Percentiles rank a stretch among this genome's conserved stretches.
These are phyloP conservation scores for Chaetomium sp. DNA, from an alignment of 2,329 filamentous ascomycete species.

Conservation along the genomic window DNA sequence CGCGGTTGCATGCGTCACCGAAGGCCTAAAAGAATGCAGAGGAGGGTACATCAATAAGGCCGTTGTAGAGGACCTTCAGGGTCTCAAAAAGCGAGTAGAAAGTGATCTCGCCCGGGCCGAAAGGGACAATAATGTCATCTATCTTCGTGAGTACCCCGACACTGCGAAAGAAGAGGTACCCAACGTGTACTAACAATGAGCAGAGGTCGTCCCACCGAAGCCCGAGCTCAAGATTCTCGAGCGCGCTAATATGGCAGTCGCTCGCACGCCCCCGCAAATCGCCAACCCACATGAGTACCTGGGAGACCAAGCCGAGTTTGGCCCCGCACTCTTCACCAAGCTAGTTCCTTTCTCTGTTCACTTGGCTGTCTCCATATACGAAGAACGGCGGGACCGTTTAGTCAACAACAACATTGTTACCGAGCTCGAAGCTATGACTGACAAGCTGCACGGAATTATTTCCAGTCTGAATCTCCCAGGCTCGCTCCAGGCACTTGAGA, in stretches of 20 bases:
- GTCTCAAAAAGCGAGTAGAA: conserved; percentile 71
- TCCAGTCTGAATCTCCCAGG: conserved; percentile 83
- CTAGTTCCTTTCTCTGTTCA: conserved; percentile 95
- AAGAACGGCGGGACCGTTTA: conserved; percentile 81
- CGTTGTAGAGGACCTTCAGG: conserved; percentile 75
- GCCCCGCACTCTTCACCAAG: conserved; percentile 78
- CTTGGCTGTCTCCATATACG: conserved; percentile 90
- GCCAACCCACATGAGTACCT: conserved; percentile 73
- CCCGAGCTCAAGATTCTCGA: conserved; percentile 80
- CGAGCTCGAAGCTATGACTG: conserved; percentile 74
- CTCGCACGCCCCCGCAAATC: conserved; percentile 74
- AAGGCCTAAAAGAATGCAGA: conserved; percentile 76
- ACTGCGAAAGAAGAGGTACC: not conserved
- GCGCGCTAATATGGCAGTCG: conserved; percentile 78
- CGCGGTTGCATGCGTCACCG: conserved; percentile 72
- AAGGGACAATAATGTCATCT: conserved; percentile 95
- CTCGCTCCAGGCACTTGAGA: conserved; percentile 88
- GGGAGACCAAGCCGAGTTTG: conserved; percentile 73
- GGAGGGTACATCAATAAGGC: conserved; percentile 69
- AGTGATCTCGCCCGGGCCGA: conserved; percentile 90
- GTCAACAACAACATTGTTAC: conserved; percentile 83
- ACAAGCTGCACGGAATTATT: conserved; percentile 70
- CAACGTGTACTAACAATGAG: conserved; percentile 27
- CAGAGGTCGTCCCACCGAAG: conserved; percentile 75
- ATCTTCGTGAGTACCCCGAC: conserved; percentile 55